phyloP scores from a whole-genome alignment of 1,284 basidiomycete genomes.

The Cryptococcus maquisensis region DNA sequence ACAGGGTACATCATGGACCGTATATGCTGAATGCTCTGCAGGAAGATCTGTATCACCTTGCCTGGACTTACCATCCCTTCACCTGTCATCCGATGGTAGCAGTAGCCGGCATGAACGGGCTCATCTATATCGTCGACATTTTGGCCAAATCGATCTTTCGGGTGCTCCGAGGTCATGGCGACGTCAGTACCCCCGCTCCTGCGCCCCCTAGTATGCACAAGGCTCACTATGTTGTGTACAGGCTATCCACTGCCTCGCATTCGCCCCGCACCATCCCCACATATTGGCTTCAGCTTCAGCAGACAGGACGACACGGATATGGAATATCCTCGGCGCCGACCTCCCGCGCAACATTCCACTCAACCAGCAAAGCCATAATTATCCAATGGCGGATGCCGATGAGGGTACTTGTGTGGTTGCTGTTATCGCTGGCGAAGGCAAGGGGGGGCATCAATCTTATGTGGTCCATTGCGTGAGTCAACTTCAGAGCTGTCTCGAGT shows the following conservation, averaged over 20 bases:
- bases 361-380: slow-evolving; percentile 15
- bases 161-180: slow-evolving; percentile 30
- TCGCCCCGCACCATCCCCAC: slow-evolving; percentile 30
- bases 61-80: slow-evolving; percentile 33
- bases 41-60: slow-evolving; percentile 19
- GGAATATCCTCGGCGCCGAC: slow-evolving; percentile 30
- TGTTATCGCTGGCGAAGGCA: slow-evolving; percentile 23
- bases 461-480: slow-evolving; percentile 20
- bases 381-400: slow-evolving; percentile 30
- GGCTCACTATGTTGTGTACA: slow-evolving; percentile 3
- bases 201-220: not conserved
- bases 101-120: slow-evolving; percentile 15
- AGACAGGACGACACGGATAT: slow-evolving; percentile 36
- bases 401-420: slow-evolving; percentile 25
- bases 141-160: slow-evolving; percentile 6
- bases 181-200: slow-evolving; percentile 18
- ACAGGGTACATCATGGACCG: not conserved
- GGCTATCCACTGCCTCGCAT: slow-evolving; percentile 23
- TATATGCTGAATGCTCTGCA: not conserved
- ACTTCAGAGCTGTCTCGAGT: not conserved
- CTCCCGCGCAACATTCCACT: not conserved
- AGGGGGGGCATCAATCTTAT: slow-evolving; percentile 21
- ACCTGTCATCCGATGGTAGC: slow-evolving; percentile 31
- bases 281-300: slow-evolving; percentile 35
- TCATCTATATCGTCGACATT: slow-evolving; percentile 30